A percentile compares a stretch with the other conserved stretches of the same genome.
Conservation (phyloP, 2,329 filamentous ascomycete species). For the Paecilomyces variotii region DNA sequence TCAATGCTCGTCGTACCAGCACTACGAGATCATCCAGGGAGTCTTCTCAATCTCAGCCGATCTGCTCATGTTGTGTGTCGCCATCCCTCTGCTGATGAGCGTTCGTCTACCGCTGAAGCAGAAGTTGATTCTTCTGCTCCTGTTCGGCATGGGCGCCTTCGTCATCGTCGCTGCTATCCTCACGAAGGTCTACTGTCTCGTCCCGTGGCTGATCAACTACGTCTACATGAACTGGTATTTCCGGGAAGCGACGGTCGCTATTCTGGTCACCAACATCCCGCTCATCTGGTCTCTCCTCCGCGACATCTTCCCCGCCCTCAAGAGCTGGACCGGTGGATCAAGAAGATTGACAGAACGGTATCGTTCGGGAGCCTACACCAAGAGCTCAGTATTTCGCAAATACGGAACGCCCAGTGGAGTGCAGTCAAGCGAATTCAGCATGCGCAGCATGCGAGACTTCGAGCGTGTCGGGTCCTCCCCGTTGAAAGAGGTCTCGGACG, state of each 20-base stretch:
- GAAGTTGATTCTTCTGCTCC: conserved; percentile 34
- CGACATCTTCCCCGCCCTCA: conserved; percentile 38
- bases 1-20: conserved; percentile 37
- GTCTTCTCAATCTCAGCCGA: conserved; percentile 40
- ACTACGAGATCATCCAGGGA: conserved; percentile 39
- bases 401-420: conserved; percentile 22
- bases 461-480: conserved; percentile 10
- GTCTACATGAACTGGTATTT: conserved; percentile 43
- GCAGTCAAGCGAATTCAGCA: conserved; percentile 20
- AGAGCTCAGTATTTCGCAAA: conserved; percentile 7
- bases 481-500: conserved; percentile 20
- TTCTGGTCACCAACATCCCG: conserved; percentile 45
- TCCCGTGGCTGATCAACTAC: conserved; percentile 32
- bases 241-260: conserved; percentile 36
- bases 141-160: conserved; percentile 40
- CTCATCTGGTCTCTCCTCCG: conserved; percentile 45
- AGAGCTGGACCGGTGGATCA: conserved; percentile 33
- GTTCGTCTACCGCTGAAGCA: conserved; percentile 34
- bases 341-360: conserved; percentile 25
- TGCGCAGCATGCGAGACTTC: conserved; percentile 25
- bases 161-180: conserved; percentile 43
- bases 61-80: conserved; percentile 35
- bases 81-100: conserved; percentile 34
- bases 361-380: conserved; percentile 4
- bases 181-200: conserved; percentile 42